Evolutionary conservation across 2,329 filamentous ascomycete species (phyloP), one percentile per base, ranked within the genome.

Genomic region (Lachnellula arida): DNA sequence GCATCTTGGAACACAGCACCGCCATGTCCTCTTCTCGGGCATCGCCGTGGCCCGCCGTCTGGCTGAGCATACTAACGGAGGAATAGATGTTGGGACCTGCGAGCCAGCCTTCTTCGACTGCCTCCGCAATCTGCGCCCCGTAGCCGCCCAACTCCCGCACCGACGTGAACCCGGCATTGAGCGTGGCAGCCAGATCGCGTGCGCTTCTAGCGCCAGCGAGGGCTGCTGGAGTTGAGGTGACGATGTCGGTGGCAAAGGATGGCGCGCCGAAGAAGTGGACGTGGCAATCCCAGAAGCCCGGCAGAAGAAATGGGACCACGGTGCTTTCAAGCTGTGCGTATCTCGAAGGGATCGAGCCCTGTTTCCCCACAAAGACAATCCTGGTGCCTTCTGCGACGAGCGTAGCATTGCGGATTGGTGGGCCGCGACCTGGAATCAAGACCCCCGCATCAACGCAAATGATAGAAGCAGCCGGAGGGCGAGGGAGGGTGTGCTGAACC

Each of bases 201-300:
- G 73, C 73, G 9, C 67, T 72, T 23, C 76, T 67, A 5, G 75
- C 75, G 4, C 75, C 76, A 12, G 72, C 67, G 11, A 75, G 64
- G 4, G 69, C 68, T 46, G 58, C 43, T 62, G 63, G 19, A 25
- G 49, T 51, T 14, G 37, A 43, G 11, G 49, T 37, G 14, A 51
- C 37, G 49, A 51, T 25, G 34, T 23, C 49, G n/a, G 49, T 23
- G 15, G 32, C 49, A 37, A 40, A 51, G 32, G 37, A 40, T 7
- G 49, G 35, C 37, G 49, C 49, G 19, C 74, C 78, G 5, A 71
- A 59, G 57, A 76, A 77, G 62, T 80, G 78, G 0, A 73, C 71
- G 63, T 80, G 78, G 59, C 72, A 75, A 56, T 81, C 78, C 77
- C 78, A 81, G 34, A 81, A 70, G 4, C 78, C 78, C 0, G 78